Evolutionary conservation across 208 protist species (phyloP).

Genomic region (Leishmania tarentolae): DNA sequence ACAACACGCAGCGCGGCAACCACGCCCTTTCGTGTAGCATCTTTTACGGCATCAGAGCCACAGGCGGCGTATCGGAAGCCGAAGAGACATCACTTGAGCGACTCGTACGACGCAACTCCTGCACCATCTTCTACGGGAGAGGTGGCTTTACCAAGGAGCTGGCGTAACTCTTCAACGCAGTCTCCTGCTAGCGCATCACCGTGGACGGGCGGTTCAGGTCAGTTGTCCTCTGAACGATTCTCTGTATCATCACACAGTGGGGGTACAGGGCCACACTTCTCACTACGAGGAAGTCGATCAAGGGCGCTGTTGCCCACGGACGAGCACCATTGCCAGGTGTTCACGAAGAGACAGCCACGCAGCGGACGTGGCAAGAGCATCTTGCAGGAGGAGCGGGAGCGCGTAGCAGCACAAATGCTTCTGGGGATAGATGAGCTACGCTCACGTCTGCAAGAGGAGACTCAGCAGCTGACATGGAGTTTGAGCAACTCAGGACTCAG

Average conservation of each 20-base stretch:
- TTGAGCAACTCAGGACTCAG: not conserved
- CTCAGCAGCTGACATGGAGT: not conserved
- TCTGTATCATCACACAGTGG: not conserved
- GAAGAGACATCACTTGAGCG: not conserved
- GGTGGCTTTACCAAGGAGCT: conserved; percentile 1
- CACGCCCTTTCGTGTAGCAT: too few relatives aligned
- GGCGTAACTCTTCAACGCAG: conserved; percentile 8
- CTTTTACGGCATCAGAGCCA: not conserved
- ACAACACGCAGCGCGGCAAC: not conserved
- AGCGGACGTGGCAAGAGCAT: conserved; percentile 39
- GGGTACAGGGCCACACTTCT: not conserved
- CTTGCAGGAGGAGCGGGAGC: conserved; percentile 63
- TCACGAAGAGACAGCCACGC: not conserved
- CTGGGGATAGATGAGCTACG: conserved; percentile 69
- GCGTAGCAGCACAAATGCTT: conserved; percentile 46
- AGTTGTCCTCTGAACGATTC: too few relatives aligned
- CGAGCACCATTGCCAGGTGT: not conserved
- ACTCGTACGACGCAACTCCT: not conserved
- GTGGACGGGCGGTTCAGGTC: not conserved
- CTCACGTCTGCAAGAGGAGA: conserved; percentile 45
- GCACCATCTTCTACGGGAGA: not conserved
- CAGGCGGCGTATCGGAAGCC: not conserved
- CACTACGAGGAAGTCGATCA: not conserved
- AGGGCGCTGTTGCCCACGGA: not conserved
- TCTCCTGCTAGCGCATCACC: not conserved